Base-by-base conservation (phyloP, 2,329 filamentous ascomycete species). In the Aspergillus pseudoterreus region DNA sequence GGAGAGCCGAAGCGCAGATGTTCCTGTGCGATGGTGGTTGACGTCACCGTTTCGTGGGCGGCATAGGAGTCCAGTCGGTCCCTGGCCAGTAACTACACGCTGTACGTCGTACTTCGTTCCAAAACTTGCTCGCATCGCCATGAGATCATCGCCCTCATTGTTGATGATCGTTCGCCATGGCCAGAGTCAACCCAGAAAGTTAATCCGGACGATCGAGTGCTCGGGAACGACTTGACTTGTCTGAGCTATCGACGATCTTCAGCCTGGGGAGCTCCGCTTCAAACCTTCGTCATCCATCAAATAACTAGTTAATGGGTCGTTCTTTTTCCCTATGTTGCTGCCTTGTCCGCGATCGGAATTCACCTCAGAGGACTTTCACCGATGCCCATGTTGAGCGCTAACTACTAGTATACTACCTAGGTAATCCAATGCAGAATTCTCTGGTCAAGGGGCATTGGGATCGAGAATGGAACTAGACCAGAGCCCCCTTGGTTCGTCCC, bases 1-100 rank as follows among this genome's bases (percentile, higher is more conserved):
- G 35, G 10, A 30, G 35, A 38, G 35, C 8, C 5, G 35, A 38
- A 38, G 35, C 35, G 35, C 35, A 38, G 35, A 15, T 38, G 35
- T 17, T 38, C 12, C 35, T 38, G 35, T 38, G 22, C 30, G 30
- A n/a, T 17, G 35, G 33, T 38, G 35, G 45, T 38, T 47, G 45
- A 47, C 45, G 45, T 47, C 45, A 47, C 45, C 14, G 45, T 41
- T 19, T 39, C 35, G 35, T 47, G 45, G 24, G 5, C 8, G 27
- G 27, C 27, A 30, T 30, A 30, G 19, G 19, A 19, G 19, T 19
- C 19, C 27, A 30, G 27, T 30, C 8, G 27, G 39, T 22, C 15
- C 39, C 39, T 42, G 39, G 39, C 39, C 39, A 17, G 27, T 30
- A 19, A 19, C 19, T 19, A 30, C 27, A 30, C 27, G 27, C 27